Percentiles rank a stretch among this genome's conserved stretches.
phyloP scores from a whole-genome alignment of 2,329 filamentous ascomycete genomes.

The Dactylellina haptotyla region DNA sequence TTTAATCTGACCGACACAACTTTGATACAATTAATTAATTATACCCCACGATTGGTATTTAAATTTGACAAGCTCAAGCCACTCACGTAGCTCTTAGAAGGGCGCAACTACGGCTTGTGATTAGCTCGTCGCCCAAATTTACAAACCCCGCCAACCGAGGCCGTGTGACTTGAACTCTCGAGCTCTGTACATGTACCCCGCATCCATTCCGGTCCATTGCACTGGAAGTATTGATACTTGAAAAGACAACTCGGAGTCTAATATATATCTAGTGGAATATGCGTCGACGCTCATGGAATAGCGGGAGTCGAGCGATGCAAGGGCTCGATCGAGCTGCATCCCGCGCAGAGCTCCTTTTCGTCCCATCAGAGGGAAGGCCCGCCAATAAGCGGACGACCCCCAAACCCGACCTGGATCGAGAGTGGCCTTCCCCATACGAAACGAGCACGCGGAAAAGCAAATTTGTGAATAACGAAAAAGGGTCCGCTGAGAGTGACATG shows the following conservation, averaged over 20 bases:
- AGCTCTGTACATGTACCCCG: neutral
- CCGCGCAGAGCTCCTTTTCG: conserved; percentile 4
- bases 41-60: conserved; percentile 3
- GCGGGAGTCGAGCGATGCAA: neutral
- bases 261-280: too few relatives aligned
- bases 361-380: conserved; percentile 1
- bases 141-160: neutral
- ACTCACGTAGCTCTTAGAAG: too few relatives aligned
- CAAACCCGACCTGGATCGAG: neutral
- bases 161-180: neutral
- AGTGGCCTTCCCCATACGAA: conserved; percentile 29
- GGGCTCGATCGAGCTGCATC: conserved; percentile 7
- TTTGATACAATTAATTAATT: neutral
- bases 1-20: too few relatives aligned
- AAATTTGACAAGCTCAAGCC: too few relatives aligned
- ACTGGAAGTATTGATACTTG: too few relatives aligned
- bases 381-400: conserved; percentile 36
- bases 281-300: too few relatives aligned
- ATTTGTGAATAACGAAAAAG: neutral
- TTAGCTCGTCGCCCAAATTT: too few relatives aligned
- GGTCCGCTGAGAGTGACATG: conserved; percentile 3
- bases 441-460: conserved; percentile 33
- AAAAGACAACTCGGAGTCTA: too few relatives aligned
- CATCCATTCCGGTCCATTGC: too few relatives aligned
- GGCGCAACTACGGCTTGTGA: neutral